Base-by-base conservation (phyloP, 1,139 yeast species). In the Williopsis jadinii region DNA sequence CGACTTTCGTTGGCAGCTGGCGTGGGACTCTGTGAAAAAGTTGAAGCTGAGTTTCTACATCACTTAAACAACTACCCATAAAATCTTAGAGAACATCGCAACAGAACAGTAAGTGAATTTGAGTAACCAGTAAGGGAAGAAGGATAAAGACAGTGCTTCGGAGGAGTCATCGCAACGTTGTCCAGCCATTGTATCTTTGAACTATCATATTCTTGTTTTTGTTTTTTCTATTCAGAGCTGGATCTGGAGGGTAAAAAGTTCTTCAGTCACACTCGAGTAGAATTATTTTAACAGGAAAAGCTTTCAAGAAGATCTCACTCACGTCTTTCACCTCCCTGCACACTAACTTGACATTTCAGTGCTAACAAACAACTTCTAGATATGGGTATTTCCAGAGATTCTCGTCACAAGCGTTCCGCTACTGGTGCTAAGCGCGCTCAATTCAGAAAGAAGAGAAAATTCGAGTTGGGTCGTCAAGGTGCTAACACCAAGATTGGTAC, bases 341-440 rank as follows among this genome's bases (percentile, higher is more conserved):
- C 24, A 19, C 24, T 19, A 4, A 19, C 24, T 19, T 19, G 4
- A 5, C 24, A 19, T 19, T 19, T 6, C 24, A 19, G 24, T 44
- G 41, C 48, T 43, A 42, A 49, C 50, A 37, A 30, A 34, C 11
- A 24, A 9, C 11, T 40, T 42, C 43, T 28, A 41, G 47, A 43
- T 63, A 92, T 92, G 98, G 97, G 98, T 90, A 92, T 92, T 85
- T 90, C 97, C 77, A 94, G 99, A 84, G 98, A 92, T 81, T 90
- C 98, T 74, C 96, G 97, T 80, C 98, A 92, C 88, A 92, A 92
- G 86, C 95, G 98, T 77, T 77, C 97, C 66, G 96, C 95, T 74
- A 90, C 99, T 70, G 99, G 99, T 84, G 99, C 98, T 72, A 90
- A 88, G 78, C 90, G 97, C 77, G 97, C 98, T 75, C 95, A 87